Evolutionary conservation across 2,329 filamentous ascomycete species (phyloP).

Genomic region (Aspergillus spinulosporus): DNA sequence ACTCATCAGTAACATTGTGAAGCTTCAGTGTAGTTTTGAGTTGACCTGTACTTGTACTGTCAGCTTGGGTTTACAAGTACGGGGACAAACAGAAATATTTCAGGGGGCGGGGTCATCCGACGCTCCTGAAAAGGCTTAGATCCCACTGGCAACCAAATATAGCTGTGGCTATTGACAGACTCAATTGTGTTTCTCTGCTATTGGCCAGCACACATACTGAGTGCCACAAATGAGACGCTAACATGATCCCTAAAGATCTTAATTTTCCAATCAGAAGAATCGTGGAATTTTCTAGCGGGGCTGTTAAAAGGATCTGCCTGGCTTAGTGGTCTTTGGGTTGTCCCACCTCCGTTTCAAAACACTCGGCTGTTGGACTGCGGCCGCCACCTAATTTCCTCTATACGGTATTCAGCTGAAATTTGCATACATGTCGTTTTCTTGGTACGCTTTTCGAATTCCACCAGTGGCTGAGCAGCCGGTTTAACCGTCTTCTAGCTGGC

Average conservation of each 20-base stretch:
- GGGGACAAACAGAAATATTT: slow-evolving; percentile 11
- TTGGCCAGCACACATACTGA: slow-evolving; percentile 19
- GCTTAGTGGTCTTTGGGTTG: slow-evolving; percentile 1
- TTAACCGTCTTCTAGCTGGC: slow-evolving; percentile 12
- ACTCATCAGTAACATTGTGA: background rate
- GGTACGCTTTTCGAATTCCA: background rate
- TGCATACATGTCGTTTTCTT: background rate
- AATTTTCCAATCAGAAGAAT: background rate
- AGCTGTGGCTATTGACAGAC: slow-evolving; percentile 9
- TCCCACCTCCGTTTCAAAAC: slow-evolving; percentile 10
- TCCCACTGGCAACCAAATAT: slow-evolving; percentile 23
- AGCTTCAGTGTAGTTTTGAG: background rate
- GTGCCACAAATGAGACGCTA: slow-evolving; percentile 18
- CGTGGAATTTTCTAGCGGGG: background rate
- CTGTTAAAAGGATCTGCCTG: background rate
- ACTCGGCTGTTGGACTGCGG: background rate
- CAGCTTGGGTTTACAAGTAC: background rate
- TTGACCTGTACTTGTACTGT: too few relatives aligned
- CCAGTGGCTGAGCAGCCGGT: slow-evolving; percentile 7
- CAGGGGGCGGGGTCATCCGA: slow-evolving; percentile 23
- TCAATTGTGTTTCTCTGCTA: slow-evolving; percentile 21
- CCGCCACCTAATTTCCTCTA: slow-evolving; percentile 7
- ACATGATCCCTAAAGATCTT: slow-evolving; percentile 18
- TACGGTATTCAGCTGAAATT: slow-evolving; percentile 7
- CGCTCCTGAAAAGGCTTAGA: slow-evolving; percentile 8